Conservation (phyloP, 78 protist species). For the Pelomyxa schiedti region DNA sequence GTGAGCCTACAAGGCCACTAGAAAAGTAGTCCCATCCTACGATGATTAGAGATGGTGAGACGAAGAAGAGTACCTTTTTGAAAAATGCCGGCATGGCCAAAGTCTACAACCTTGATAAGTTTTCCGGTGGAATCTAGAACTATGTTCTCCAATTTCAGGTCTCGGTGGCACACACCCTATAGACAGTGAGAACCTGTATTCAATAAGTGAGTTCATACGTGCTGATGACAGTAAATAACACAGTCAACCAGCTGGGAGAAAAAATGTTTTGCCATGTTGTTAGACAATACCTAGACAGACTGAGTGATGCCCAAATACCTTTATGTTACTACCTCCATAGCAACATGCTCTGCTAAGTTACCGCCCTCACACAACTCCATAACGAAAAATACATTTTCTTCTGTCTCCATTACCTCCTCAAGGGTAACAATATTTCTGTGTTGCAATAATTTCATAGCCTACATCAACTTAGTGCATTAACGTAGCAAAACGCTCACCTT, state of each 20-base stretch:
- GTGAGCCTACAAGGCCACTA: conserved; percentile 10
- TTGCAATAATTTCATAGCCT: no score
- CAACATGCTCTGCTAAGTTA: neutral
- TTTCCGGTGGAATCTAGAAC: conserved; percentile 10
- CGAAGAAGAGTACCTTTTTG: no score
- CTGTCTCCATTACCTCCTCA: neutral
- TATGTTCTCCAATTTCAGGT: conserved; percentile 18
- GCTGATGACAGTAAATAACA: no score
- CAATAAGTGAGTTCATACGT: no score
- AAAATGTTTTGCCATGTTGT: no score
- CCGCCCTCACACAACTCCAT: neutral
- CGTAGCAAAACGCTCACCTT: neutral
- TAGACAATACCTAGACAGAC: no score
- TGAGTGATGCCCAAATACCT: no score
- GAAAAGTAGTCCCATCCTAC: conserved; percentile 16
- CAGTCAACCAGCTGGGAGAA: no score
- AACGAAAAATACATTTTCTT: neutral
- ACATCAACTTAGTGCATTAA: no score
- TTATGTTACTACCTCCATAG: no score
- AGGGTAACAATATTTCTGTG: neutral
- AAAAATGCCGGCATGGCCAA: neutral
- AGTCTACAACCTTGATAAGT: neutral
- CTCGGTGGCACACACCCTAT: conserved; percentile 13
- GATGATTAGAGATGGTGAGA: no score
- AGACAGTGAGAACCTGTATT: no score